phyloP scores from a whole-genome alignment of 257 asterid genomes.

The Ajuga chamaepitys region DNA sequence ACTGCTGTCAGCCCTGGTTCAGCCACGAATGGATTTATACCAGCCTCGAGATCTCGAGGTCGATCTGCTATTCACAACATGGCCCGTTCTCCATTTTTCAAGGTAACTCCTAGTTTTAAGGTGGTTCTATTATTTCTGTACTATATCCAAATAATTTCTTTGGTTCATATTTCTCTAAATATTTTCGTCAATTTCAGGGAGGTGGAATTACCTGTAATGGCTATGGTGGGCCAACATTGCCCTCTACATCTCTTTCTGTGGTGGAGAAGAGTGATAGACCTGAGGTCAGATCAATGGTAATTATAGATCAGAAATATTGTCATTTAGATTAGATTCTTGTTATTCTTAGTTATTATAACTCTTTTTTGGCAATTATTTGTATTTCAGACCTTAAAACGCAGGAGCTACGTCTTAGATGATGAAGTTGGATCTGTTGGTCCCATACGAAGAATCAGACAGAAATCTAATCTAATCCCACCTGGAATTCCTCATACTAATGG shows the following conservation, averaged over 20 bases:
- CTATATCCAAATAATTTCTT: slow-evolving; percentile 13
- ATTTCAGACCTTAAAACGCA: slow-evolving; percentile 56
- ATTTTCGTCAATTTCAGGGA: slow-evolving; percentile 33
- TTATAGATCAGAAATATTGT: not conserved
- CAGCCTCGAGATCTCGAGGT: slow-evolving; percentile 58
- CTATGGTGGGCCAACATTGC: slow-evolving; percentile 26
- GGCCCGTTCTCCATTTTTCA: slow-evolving; percentile 63
- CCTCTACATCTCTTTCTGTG: slow-evolving; percentile 26
- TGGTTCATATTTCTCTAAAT: not conserved
- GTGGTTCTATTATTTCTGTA: slow-evolving; percentile 9
- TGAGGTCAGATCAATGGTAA: slow-evolving; percentile 41
- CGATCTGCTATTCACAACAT: slow-evolving; percentile 71
- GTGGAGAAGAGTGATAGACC: slow-evolving; percentile 25
- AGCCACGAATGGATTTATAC: slow-evolving; percentile 37
- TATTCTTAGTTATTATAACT: not conserved
- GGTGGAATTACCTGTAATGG: slow-evolving; percentile 23
- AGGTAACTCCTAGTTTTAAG: slow-evolving; percentile 36
- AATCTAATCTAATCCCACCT: slow-evolving; percentile 34
- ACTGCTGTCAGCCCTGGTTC: slow-evolving; percentile 26
- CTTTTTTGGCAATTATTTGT: not conserved
- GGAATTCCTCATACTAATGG: slow-evolving; percentile 22
- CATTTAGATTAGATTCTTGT: not conserved
- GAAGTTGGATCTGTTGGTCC: slow-evolving; percentile 60
- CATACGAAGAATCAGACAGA: slow-evolving; percentile 63
- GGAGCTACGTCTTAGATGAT: slow-evolving; percentile 58